Conservation (phyloP, 2,329 filamentous ascomycete species). For the Metarhizium robertsii region DNA sequence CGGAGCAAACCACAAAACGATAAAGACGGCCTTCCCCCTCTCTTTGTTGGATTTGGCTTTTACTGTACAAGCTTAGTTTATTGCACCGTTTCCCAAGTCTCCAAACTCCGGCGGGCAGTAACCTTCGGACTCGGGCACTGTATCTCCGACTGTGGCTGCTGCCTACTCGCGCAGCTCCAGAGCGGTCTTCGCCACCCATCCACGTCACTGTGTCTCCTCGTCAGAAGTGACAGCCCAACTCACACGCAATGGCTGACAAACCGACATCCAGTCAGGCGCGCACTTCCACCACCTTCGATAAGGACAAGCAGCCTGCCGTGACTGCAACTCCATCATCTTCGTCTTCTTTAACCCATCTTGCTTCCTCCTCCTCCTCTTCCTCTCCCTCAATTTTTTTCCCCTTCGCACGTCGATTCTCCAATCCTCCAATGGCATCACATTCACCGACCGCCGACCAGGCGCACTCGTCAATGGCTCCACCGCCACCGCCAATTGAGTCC, state of each 20-base stretch:
- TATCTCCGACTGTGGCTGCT: conserved; percentile 2
- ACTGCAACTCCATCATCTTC: conserved; percentile 8
- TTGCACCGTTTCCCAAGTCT: not conserved
- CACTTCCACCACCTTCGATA: conserved; percentile 23
- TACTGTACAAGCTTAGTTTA: not conserved
- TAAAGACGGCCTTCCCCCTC: conserved; percentile 1
- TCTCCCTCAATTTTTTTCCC: conserved; percentile 7
- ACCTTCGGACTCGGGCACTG: not conserved
- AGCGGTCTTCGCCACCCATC: conserved; percentile 2
- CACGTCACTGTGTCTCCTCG: conserved; percentile 4
- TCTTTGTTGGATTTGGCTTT: not conserved
- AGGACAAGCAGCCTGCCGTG: conserved; percentile 8
- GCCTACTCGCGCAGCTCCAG: not conserved
- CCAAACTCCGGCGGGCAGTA: conserved; percentile 1
- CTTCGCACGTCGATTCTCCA: conserved; percentile 8
- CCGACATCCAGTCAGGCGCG: conserved; percentile 16
- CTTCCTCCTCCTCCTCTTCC: conserved; percentile 9
- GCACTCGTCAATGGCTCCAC: conserved; percentile 20
- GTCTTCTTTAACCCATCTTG: not conserved
- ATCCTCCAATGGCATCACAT: conserved; percentile 17
- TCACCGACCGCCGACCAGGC: conserved; percentile 12
- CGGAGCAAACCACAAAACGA: conserved; percentile 1
- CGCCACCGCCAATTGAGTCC: conserved; percentile 14
- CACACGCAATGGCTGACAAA: conserved; percentile 26
- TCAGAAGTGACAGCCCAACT: conserved; percentile 3